Evolutionary conservation across 768 basidiomycete species (phyloP).

Genomic region (Phlegmacium glaucopus): DNA sequence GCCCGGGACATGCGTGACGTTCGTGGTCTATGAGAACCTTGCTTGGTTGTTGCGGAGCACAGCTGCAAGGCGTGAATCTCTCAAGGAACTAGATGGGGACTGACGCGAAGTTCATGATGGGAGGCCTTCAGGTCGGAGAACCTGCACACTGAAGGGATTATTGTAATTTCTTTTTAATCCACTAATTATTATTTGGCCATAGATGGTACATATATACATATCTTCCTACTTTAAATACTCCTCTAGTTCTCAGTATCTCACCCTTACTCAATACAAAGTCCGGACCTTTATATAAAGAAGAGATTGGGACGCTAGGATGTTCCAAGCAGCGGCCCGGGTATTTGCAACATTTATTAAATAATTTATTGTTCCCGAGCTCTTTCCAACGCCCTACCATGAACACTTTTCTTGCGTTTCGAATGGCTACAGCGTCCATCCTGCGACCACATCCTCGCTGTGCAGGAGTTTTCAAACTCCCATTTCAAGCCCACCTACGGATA

Average conservation of each 20-base stretch:
- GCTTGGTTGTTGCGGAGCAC: slow-evolving; percentile 76
- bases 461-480: neutral
- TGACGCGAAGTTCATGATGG: neutral
- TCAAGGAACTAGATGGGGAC: neutral
- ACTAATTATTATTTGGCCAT: no score
- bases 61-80: slow-evolving; percentile 50
- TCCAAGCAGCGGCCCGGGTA: no score
- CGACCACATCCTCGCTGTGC: slow-evolving; percentile 2
- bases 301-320: no score
- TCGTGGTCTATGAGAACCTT: slow-evolving; percentile 94
- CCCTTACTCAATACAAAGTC: no score
- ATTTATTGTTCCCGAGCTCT: neutral
- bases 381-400: slow-evolving; percentile 20
- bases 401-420: slow-evolving; percentile 28
- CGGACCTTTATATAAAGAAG: no score
- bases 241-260: no score
- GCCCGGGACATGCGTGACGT: slow-evolving; percentile 96
- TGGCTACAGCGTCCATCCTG: slow-evolving; percentile 19
- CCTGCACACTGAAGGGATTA: no score
- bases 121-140: no score
- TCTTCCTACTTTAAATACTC: no score
- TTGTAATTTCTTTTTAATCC: no score
- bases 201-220: no score
- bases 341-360: no score
- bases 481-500: slow-evolving; percentile 5